phyloP scores from a whole-genome alignment of 495 filamentous ascomycete genomes.

The Aspergillus wentii region DNA sequence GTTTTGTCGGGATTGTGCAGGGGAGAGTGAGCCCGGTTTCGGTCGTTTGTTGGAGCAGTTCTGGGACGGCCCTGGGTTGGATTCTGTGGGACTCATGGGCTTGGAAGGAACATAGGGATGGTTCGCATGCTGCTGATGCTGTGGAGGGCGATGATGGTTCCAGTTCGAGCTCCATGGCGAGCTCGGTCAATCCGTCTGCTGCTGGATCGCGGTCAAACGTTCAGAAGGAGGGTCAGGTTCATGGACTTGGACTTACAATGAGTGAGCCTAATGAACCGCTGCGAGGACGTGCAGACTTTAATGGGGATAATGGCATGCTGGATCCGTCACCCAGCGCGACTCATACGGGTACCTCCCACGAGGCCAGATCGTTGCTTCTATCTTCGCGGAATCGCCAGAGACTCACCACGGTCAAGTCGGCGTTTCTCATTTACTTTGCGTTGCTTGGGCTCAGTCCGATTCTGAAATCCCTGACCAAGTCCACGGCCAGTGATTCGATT shows the following conservation, averaged over 20 bases:
- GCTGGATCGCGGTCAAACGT: conserved; percentile 17
- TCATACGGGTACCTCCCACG: conserved; percentile 11
- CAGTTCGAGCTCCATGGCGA: conserved; percentile 41
- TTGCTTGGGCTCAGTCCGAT: conserved; percentile 90
- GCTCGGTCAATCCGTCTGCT: conserved; percentile 26
- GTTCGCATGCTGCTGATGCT: conserved; percentile 25
- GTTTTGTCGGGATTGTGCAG: conserved; percentile 85
- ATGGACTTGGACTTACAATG: conserved; percentile 47
- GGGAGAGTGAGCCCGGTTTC: conserved; percentile 80
- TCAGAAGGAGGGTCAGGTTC: conserved; percentile 27
- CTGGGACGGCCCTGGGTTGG: conserved; percentile 85
- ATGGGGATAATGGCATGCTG: conserved; percentile 10
- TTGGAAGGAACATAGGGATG: conserved; percentile 49
- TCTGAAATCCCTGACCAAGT: conserved; percentile 86
- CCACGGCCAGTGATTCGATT: conserved; percentile 85
- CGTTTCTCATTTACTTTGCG: conserved; percentile 86
- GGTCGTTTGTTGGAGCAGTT: conserved; percentile 77
- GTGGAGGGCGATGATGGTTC: conserved; percentile 41
- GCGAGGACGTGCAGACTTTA: too few relatives aligned
- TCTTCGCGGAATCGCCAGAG: conserved; percentile 62
- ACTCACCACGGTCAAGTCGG: conserved; percentile 77
- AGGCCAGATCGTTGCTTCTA: conserved; percentile 28
- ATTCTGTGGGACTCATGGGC: conserved; percentile 87
- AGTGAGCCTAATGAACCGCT: conserved; percentile 15
- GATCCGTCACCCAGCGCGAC: conserved; percentile 7